Evolutionary conservation across 192 early-diverging fungal genomes (phyloP), one percentile per base, ranked within the genome.

Genomic region (Coemansia sp.): DNA sequence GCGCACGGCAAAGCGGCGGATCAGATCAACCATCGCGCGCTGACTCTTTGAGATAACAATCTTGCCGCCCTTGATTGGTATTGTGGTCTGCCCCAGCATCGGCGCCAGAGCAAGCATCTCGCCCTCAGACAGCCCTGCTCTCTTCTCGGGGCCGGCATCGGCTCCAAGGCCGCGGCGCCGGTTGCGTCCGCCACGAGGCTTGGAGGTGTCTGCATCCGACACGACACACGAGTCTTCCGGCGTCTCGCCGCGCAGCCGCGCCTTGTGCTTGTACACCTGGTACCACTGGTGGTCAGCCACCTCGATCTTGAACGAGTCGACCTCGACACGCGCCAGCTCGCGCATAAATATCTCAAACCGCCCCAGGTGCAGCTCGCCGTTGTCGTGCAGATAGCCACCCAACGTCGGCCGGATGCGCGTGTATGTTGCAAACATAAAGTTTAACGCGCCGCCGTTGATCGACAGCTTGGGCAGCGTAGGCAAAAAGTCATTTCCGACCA

Each of bases 401-500:
- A 86, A 82, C n/a, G 63, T 58, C 1, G 86, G 86, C 21, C 88
- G 69, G 13, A 88, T 69, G 53, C 80, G 77, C 44, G 83, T 84
- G 61, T 91, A 89, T 8, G 85, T 77, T 18, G 81, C 73, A 68
- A 87, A 89, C 74, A 87, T 75, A 8, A 89, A 74, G 53, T 81
- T 82, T 24, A 90, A 63, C 0, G 93, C 94, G 49, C 93, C 93
- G 73, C 95, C 91, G 23, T 88, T 88, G 63, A 99, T 99, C 55
- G 96, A 92, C 33, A 98, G 80, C 56, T 89, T 91, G 37, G 94
- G 94, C 38, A 98, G 67, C 71, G 92, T 92, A 42, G 96, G 96
- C 59, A 99, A 66, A 73, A 97, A 99, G 76, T 98, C 96, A 72
- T 98, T 98, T 50, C 96, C 96, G 23, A 98, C 88, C 73, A 98